Base-by-base conservation (phyloP, 805 yeast species). In the Monosporozyma aerobia region DNA sequence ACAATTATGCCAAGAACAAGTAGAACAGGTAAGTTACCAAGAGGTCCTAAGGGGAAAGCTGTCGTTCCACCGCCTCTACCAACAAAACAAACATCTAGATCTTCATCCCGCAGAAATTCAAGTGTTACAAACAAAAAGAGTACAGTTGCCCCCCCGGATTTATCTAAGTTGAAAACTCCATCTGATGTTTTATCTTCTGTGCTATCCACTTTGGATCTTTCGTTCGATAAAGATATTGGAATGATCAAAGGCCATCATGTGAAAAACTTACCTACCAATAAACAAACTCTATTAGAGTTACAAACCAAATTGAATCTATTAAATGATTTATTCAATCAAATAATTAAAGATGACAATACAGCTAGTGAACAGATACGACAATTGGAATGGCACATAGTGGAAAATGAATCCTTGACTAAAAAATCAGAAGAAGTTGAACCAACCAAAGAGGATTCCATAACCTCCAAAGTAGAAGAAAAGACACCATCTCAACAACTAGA, bases 141-240 rank as follows among this genome's bases (percentile, higher is more conserved):
- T 60, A 56, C 51, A 60, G 64, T 5, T 63, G 63, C 22, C 62
- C 68, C 43, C 16, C 11, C 39, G 11, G 39, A 35, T 35, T 13
- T 35, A 35, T 13, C n/a, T n/a, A 32, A 44, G 19, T 45, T 45
- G 11, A 45, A 32, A n/a, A 14, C 9, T 10, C 79, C 81, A 1
- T 69, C 77, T 0, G 58, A 64, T 29, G 69, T 75, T 3, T 55
- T 85, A 50, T 75, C 75, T 30, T 77, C 78, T 51, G 76, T 85
- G 13, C 68, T 84, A 51, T 69, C 70, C 47, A 80, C 78, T 56
- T 65, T 83, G 40, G 72, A 75, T 47, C 64, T 85, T 51, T 69
- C 78, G 0, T 84, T 79, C 61, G 87, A 83, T 59, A 70, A 77
- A 4, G 77, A 79, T 41, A 71, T 77, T 16, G 90, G 90, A 1